Evolutionary conservation across 2,329 filamentous ascomycete species (phyloP).

Genomic region (Xylaria multiplex): DNA sequence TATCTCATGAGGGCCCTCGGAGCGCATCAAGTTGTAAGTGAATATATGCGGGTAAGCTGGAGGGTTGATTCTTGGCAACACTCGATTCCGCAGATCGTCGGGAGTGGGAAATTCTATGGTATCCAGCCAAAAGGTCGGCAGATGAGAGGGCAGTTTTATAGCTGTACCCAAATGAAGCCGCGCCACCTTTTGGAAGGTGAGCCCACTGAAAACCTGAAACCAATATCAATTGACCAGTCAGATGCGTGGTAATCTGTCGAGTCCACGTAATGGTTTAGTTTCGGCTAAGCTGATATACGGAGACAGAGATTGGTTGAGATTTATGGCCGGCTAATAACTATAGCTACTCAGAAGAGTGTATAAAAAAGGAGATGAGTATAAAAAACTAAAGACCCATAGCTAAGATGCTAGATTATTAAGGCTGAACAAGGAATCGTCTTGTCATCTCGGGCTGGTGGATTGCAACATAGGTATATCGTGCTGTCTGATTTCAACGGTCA

Average conservation of each 20-base stretch:
- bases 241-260: not conserved
- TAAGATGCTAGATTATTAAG: not conserved
- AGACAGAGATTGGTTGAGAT: conserved; percentile 24
- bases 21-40: conserved; percentile 1
- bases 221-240: conserved; percentile 27
- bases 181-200: not conserved
- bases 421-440: conserved; percentile 2
- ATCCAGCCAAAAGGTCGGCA: conserved; percentile 21
- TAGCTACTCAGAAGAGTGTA: not conserved
- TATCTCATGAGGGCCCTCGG: conserved; percentile 2
- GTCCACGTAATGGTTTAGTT: conserved; percentile 29
- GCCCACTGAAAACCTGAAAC: not conserved
- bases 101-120: not conserved
- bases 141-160: conserved; percentile 9
- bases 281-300: conserved; percentile 36
- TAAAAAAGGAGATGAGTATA: conserved; percentile 13
- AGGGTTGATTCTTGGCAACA: conserved; percentile 12
- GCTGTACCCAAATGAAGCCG: conserved; percentile 23
- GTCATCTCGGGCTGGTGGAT: not conserved
- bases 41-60: conserved; percentile 7
- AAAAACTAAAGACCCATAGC: not conserved
- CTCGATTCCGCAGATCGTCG: conserved; percentile 1
- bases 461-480: not conserved
- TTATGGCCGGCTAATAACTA: conserved; percentile 21
- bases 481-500: conserved; percentile 9